A percentile compares a stretch with the other conserved stretches of the same genome.
Conservation (phyloP, 768 basidiomycete genomes). For the Boletus reticuloceps region DNA sequence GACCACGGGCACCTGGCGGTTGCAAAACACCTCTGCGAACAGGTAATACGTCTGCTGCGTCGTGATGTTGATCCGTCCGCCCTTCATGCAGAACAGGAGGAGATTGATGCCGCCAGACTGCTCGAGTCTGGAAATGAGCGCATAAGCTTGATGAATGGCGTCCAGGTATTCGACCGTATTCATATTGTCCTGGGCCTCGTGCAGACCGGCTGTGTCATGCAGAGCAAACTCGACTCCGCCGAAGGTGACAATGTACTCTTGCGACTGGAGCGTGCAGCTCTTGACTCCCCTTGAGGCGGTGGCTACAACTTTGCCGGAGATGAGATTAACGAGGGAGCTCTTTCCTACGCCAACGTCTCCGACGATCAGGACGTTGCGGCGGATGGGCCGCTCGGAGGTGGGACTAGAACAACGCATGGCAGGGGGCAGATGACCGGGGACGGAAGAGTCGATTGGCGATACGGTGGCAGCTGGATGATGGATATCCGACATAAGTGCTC, state of each 20-base stretch:
- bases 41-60: slow-evolving; percentile 30
- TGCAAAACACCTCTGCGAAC: slow-evolving; percentile 40
- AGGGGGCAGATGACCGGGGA: not conserved
- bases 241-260: slow-evolving; percentile 17
- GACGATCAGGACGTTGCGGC: slow-evolving; percentile 26
- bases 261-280: slow-evolving; percentile 37
- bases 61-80: slow-evolving; percentile 22
- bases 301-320: slow-evolving; percentile 26
- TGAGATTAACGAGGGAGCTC: slow-evolving; percentile 42
- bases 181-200: slow-evolving; percentile 27
- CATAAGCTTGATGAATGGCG: slow-evolving; percentile 28
- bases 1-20: slow-evolving; percentile 29
- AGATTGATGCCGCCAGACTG: slow-evolving; percentile 25
- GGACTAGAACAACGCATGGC: slow-evolving; percentile 16
- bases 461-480: not conserved
- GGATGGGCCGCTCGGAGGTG: slow-evolving; percentile 7
- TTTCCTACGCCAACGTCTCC: slow-evolving; percentile 35
- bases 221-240: slow-evolving; percentile 16
- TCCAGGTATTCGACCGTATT: slow-evolving; percentile 20
- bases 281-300: slow-evolving; percentile 26
- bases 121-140: slow-evolving; percentile 34
- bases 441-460: not conserved
- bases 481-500: not conserved
- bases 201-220: slow-evolving; percentile 27
- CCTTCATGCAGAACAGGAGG: slow-evolving; percentile 31